Evolutionary conservation across 2,329 filamentous ascomycete genomes (phyloP).

Genomic region (Lanzia echinophila): DNA sequence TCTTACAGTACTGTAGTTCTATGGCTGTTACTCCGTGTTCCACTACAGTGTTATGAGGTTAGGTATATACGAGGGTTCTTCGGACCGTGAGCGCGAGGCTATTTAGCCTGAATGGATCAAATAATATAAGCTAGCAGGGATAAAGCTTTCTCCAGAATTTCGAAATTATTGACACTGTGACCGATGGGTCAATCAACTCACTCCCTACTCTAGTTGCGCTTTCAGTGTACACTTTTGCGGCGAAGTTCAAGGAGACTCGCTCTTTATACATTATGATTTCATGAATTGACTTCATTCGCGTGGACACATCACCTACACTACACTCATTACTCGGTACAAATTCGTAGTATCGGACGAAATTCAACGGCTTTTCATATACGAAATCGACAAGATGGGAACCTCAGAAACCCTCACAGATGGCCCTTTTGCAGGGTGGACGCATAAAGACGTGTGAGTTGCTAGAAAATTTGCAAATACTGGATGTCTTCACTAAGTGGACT

Average conservation of each 20-base stretch:
- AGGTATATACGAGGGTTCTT: constrained; percentile 8
- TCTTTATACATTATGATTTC: not conserved
- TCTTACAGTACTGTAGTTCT: too few relatives aligned
- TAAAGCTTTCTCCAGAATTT: constrained; percentile 17
- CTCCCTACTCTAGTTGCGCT: not conserved
- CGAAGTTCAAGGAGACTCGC: too few relatives aligned
- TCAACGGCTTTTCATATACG: not conserved
- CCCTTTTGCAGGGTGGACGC: constrained; percentile 17
- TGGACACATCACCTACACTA: not conserved
- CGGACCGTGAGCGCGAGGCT: constrained; percentile 5
- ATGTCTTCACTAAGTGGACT: constrained; percentile 4
- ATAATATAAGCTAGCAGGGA: constrained; percentile 15
- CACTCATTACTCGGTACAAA: too few relatives aligned
- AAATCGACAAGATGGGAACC: not conserved
- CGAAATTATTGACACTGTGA: constrained; percentile 6
- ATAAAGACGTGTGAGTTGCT: constrained; percentile 20
- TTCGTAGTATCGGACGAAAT: too few relatives aligned
- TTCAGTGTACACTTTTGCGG: not conserved
- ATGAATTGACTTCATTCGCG: not conserved
- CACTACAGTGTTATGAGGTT: too few relatives aligned
- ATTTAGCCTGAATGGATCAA: constrained; percentile 14
- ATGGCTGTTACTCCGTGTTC: too few relatives aligned
- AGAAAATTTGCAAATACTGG: not conserved
- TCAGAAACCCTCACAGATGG: constrained; percentile 2
- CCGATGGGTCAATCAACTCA: not conserved